A percentile compares a stretch with the other conserved stretches of the same genome.
Conservation (phyloP, 306 rosid species). For the Lathyrus tuberosus region DNA sequence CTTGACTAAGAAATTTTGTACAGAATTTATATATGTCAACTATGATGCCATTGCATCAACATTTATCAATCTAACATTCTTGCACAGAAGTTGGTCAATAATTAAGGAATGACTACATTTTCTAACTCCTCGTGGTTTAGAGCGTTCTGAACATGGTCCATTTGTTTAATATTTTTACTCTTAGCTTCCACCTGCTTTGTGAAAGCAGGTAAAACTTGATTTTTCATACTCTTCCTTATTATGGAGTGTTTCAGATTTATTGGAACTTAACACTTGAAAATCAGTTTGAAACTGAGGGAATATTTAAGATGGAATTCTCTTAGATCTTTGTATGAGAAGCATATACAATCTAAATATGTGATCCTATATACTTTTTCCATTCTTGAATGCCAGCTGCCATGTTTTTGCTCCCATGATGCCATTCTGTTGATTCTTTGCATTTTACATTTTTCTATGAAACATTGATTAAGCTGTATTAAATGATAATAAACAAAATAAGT, state of each 20-base stretch:
- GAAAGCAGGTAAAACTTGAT: slow-evolving; percentile 16
- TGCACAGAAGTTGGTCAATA: slow-evolving; percentile 27
- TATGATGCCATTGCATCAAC: slow-evolving; percentile 16
- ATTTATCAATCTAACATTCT: slow-evolving; percentile 19
- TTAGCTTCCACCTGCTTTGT: slow-evolving; percentile 17
- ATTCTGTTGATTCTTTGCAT: slow-evolving; percentile 33
- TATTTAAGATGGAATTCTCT: slow-evolving; percentile 15
- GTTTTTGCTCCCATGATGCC: slow-evolving; percentile 25
- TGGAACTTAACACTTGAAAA: slow-evolving; percentile 13
- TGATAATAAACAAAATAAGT: slow-evolving; percentile 22
- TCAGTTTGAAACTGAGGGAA: slow-evolving; percentile 28
- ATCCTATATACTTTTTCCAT: slow-evolving; percentile 3
- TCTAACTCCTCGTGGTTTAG: slow-evolving; percentile 22
- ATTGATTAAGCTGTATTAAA: slow-evolving; percentile 11
- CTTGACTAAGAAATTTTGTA: neutral
- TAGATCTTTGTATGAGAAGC: slow-evolving; percentile 20
- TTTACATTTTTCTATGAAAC: slow-evolving; percentile 16
- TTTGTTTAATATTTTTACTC: neutral
- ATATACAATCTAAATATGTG: slow-evolving; percentile 10
- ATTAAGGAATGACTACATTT: slow-evolving; percentile 4
- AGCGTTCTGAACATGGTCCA: neutral
- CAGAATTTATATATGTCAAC: neutral
- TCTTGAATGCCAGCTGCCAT: slow-evolving; percentile 26
- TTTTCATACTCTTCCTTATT: slow-evolving; percentile 16
- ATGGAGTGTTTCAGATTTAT: slow-evolving; percentile 19